Evolutionary conservation across 345 rosid species (phyloP).

Genomic region (Eucalyptus virginea): DNA sequence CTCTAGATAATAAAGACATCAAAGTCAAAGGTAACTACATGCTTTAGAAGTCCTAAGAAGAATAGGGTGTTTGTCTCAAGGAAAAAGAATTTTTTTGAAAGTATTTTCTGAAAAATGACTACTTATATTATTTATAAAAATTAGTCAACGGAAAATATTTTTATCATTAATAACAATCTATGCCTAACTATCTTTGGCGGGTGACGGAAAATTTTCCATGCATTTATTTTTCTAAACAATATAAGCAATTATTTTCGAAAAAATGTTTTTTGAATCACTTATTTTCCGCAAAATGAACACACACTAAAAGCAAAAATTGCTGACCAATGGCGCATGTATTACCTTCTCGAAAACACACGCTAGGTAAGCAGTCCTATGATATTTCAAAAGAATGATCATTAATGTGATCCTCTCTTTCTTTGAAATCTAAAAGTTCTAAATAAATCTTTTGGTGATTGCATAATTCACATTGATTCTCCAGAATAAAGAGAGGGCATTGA

Average conservation of each 20-base stretch:
- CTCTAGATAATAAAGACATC: background rate
- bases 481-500: background rate
- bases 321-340: background rate
- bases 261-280: accelerated
- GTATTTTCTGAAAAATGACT: no score
- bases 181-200: no score
- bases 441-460: background rate
- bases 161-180: no score
- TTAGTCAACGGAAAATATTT: no score
- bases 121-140: no score
- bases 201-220: no score
- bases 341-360: background rate
- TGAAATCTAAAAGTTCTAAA: background rate
- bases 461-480: background rate
- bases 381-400: background rate
- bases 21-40: background rate
- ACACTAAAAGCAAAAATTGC: background rate
- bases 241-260: no score
- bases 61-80: no score
- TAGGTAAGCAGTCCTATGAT: background rate
- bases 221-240: no score
- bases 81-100: no score
- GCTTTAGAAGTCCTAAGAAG: background rate
- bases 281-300: no score
- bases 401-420: background rate